Evolutionary conservation across 768 basidiomycete genomes (phyloP).

Genomic region (Russula brevipes): DNA sequence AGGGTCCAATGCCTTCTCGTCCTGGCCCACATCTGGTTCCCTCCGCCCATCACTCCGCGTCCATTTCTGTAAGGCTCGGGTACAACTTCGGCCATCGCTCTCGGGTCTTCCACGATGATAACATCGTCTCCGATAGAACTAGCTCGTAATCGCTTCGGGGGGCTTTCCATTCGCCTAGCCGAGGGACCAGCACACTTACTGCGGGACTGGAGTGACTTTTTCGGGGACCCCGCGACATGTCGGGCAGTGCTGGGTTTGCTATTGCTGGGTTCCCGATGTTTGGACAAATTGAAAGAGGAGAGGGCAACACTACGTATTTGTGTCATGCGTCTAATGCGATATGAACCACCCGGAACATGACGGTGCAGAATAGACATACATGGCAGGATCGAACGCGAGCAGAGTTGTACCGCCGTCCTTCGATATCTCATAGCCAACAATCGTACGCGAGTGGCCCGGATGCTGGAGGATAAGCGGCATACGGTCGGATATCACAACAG

Average conservation of each 20-base stretch:
- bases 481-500: conserved; percentile 53
- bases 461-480: conserved; percentile 85
- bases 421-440: conserved; percentile 76
- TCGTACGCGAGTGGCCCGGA: conserved; percentile 78
- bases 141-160: conserved; percentile 24
- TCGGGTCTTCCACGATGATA: conserved; percentile 32
- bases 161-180: background rate
- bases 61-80: conserved; percentile 20
- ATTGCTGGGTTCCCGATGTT: background rate
- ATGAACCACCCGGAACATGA: background rate
- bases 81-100: conserved; percentile 11
- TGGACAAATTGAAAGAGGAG: conserved; percentile 5
- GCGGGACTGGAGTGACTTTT: conserved; percentile 3
- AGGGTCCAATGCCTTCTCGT: conserved; percentile 30
- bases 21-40: background rate
- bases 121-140: conserved; percentile 12
- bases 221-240: background rate
- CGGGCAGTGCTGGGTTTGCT: background rate
- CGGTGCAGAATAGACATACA: conserved; percentile 36
- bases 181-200: conserved; percentile 4
- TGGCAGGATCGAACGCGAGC: conserved; percentile 73
- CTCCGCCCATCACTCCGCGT: background rate
- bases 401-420: conserved; percentile 56
- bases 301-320: conserved; percentile 7
- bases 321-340: conserved; percentile 6